A percentile compares a stretch with the other conserved stretches of the same genome.
Conservation (phyloP, 257 asterid species). For the Solanum rostratum region DNA sequence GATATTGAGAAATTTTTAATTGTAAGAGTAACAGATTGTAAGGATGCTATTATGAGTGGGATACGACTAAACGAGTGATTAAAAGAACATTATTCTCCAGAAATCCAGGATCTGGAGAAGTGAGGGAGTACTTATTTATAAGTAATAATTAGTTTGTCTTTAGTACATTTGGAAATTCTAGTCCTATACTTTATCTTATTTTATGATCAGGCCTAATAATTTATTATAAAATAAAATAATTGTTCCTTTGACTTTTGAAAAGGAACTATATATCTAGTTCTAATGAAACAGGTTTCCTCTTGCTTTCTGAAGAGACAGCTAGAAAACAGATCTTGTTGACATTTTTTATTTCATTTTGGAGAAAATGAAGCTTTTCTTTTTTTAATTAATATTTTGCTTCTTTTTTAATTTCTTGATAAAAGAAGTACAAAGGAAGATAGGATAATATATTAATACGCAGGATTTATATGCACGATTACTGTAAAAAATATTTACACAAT, state of each 20-base stretch:
- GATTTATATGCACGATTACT: no score
- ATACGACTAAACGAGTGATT: neutral
- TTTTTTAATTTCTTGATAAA: no score
- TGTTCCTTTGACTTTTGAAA: neutral
- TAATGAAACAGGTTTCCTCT: neutral
- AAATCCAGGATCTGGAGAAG: neutral
- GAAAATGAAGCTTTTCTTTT: no score
- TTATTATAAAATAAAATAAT: neutral
- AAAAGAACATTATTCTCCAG: neutral
- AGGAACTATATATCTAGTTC: neutral
- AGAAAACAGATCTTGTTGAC: neutral
- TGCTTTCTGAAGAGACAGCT: neutral
- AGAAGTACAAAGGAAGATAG: no score
- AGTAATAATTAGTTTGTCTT: neutral
- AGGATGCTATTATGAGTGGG: neutral
- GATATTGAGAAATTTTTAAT: neutral
- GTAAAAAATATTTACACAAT: neutral
- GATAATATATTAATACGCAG: no score
- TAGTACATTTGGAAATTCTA: neutral
- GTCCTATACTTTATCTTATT: neutral
- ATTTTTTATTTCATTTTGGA: no score
- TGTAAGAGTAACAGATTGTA: neutral
- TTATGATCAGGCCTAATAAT: neutral
- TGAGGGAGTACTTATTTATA: neutral
- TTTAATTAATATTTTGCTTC: no score